These are phyloP conservation scores for Penicillium sp. DNA, from an alignment of 2,329 filamentous ascomycete species.

Conservation along the genomic window DNA sequence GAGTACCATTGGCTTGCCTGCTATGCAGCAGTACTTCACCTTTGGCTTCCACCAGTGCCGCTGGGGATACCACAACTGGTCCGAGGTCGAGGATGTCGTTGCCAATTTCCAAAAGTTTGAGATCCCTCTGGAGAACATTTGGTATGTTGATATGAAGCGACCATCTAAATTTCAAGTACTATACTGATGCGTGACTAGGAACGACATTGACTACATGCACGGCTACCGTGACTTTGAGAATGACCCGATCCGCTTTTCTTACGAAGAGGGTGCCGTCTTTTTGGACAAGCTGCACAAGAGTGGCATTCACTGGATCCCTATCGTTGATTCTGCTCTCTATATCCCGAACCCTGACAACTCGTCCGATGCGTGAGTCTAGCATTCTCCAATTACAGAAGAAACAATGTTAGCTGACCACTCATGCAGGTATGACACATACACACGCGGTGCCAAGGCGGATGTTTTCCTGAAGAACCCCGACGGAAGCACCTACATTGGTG, in stretches of 20 bases:
- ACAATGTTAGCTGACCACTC: slow-evolving; percentile 20
- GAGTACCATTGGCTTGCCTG: slow-evolving; percentile 68
- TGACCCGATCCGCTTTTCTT: slow-evolving; percentile 55
- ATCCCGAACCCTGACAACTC: slow-evolving; percentile 70
- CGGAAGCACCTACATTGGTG: slow-evolving; percentile 56
- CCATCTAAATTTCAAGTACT: neutral
- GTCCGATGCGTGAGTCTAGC: slow-evolving; percentile 60
- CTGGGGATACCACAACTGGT: slow-evolving; percentile 79
- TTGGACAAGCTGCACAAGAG: slow-evolving; percentile 55
- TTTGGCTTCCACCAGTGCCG: slow-evolving; percentile 83
- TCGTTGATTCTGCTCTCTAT: slow-evolving; percentile 68
- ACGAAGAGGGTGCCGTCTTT: slow-evolving; percentile 53
- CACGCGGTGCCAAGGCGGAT: slow-evolving; percentile 51
- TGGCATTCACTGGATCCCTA: slow-evolving; percentile 61
- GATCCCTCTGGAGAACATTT: slow-evolving; percentile 58
- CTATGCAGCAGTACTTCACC: slow-evolving; percentile 79
- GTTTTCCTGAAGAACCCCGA: slow-evolving; percentile 58
- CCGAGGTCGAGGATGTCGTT: slow-evolving; percentile 61
- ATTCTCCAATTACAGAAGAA: slow-evolving; percentile 13
- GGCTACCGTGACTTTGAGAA: slow-evolving; percentile 61
- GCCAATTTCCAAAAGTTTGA: slow-evolving; percentile 55
- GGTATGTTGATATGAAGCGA: slow-evolving; percentile 28
- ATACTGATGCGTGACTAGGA: slow-evolving; percentile 13
- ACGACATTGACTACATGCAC: slow-evolving; percentile 61
- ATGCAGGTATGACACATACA: slow-evolving; percentile 56